Percentiles rank a stretch among this genome's conserved stretches.
phyloP scores from a whole-genome alignment of 148 eudicot species.

The Rhododendron vialii region DNA sequence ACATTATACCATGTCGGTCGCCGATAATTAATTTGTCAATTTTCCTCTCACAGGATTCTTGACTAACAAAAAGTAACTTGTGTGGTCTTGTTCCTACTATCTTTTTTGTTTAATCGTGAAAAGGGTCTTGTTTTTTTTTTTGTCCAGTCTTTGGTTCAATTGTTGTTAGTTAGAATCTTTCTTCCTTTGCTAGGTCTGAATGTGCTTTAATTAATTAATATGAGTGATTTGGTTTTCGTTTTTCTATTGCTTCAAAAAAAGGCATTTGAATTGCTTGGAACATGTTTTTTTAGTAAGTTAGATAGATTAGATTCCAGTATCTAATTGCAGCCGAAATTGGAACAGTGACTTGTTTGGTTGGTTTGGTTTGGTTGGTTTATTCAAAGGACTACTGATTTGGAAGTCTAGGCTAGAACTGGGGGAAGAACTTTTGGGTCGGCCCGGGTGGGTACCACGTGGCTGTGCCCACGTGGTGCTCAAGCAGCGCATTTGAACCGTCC shows the following conservation, averaged over 20 bases:
- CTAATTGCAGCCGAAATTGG: neutral
- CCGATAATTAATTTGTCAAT: neutral
- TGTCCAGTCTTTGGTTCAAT: neutral
- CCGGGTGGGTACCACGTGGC: too few relatives aligned
- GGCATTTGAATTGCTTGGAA: neutral
- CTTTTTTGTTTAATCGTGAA: neutral
- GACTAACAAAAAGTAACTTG: neutral
- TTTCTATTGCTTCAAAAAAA: neutral
- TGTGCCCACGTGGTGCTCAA: too few relatives aligned
- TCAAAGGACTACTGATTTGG: neutral
- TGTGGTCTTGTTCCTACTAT: neutral
- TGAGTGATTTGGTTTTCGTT: neutral
- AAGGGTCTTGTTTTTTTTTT: neutral
- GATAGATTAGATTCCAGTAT: neutral
- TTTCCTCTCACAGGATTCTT: neutral
- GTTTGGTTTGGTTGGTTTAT: neutral
- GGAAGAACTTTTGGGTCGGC: too few relatives aligned
- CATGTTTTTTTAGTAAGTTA: neutral
- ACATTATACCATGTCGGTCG: neutral
- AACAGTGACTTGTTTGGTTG: neutral
- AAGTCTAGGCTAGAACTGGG: neutral
- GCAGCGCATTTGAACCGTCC: fast-evolving
- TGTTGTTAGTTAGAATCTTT: neutral
- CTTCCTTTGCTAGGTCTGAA: neutral
- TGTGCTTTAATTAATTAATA: neutral